Base-by-base conservation (phyloP, 2,329 filamentous ascomycete species). In the Hypomyces rosellus region DNA sequence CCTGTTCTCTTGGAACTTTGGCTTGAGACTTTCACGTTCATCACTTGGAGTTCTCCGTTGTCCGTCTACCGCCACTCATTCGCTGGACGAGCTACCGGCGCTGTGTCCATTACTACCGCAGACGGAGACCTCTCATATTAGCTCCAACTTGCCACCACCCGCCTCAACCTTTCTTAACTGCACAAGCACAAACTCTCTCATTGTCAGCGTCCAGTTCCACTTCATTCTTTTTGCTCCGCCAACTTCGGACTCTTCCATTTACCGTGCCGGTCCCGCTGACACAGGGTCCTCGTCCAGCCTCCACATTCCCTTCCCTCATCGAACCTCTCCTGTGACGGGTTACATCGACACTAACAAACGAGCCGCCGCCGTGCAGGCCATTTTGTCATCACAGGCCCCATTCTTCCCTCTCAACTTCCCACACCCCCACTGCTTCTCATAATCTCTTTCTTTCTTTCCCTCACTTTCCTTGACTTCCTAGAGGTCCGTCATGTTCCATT, bases 401-500 rank as follows among this genome's bases (percentile, higher is more conserved):
- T 47, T 46, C 50, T 15, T 34, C 41, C 48, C 45, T 38, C 40
- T 38, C 40, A 45, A 34, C 51, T 41, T n/a, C 46, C 37, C 49
- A 50, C 44, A 15, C 45, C 51, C 45, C 48, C 48, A 44, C 43
- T 38, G 40, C 50, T 55, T 49, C 52, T 45, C 30, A 46, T 12
- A 39, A 42, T 41, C 46, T 47, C 34, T 42, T 44, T 46, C 51
- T 45, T 48, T 40, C 39, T 39, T 36, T 55, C 41, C 50, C 40
- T 42, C 55, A 53, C 37, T 48, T 46, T 57, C 55, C 43, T 43
- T 12, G 38, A 48, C 48, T 45, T 48, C 49, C 50, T 48, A 58
- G 47, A 50, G 55, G 57, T 59, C 58, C 59, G 63, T 58, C 55
- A 63, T 64, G 61, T 59, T 60, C 57, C 54, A 55, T 57, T 61